phyloP scores from a whole-genome alignment of 495 filamentous ascomycete species.

The Aspergillus indologenus region DNA sequence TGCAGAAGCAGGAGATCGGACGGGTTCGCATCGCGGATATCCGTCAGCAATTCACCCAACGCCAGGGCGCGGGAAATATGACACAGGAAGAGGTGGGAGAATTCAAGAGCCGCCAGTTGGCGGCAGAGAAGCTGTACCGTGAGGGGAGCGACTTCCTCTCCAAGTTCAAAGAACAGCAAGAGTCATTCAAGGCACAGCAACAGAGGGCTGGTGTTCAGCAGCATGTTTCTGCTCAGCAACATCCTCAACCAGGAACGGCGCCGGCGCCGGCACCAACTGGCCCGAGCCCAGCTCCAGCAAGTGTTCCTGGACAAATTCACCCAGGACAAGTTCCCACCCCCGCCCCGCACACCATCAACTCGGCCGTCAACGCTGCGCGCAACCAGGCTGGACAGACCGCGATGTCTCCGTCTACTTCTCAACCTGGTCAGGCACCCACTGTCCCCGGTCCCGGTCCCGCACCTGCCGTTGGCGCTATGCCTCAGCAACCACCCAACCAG shows the following conservation, averaged over 20 bases:
- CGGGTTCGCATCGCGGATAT: conserved; percentile 37
- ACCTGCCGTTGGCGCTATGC: conserved; percentile 18
- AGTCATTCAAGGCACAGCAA: conserved; percentile 43
- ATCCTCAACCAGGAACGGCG: conserved; percentile 17
- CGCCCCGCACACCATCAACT: conserved; percentile 52
- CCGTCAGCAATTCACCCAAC: conserved; percentile 36
- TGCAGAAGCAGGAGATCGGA: conserved; percentile 53
- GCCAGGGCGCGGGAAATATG: conserved; percentile 38
- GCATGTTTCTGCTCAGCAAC: conserved; percentile 11
- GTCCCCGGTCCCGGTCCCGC: conserved; percentile 31
- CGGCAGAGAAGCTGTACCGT: conserved; percentile 44
- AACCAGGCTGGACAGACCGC: conserved; percentile 41
- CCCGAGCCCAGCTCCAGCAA: conserved; percentile 17
- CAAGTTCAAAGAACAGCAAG: conserved; percentile 50
- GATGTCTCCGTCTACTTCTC: conserved; percentile 40
- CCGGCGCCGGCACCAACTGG: conserved; percentile 20
- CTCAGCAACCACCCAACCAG: conserved; percentile 24
- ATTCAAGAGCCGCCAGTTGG: conserved; percentile 40
- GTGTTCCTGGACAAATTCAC: conserved; percentile 27
- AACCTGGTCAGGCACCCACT: conserved; percentile 36
- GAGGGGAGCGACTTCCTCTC: conserved; percentile 46
- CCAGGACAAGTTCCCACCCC: conserved; percentile 40
- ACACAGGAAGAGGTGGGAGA: conserved; percentile 43
- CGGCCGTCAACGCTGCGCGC: conserved; percentile 51
- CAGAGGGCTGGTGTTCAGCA: conserved; percentile 25